Evolutionary conservation across 208 protist genomes (phyloP).

Genomic region (Pavlovales sp.): DNA sequence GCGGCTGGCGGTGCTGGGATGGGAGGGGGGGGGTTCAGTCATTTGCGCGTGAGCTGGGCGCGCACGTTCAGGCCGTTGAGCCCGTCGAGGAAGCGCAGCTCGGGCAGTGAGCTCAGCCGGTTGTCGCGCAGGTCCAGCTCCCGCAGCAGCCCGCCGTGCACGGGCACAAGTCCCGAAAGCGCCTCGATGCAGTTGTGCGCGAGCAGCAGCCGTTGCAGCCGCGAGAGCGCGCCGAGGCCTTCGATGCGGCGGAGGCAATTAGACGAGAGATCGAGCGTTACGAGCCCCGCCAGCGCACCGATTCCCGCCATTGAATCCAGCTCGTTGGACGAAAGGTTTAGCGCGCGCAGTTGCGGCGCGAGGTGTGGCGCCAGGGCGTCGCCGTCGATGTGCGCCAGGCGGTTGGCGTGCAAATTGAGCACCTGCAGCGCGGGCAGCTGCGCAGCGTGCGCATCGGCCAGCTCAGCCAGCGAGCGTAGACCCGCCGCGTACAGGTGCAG

Average conservation of each 20-base stretch:
- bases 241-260: slow-evolving; percentile 11
- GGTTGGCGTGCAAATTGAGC: slow-evolving; percentile 29
- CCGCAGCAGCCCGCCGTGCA: neutral
- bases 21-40: too few species aligned
- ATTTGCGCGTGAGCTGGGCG: too few species aligned
- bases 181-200: slow-evolving; percentile 7
- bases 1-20: too few species aligned
- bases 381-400: neutral
- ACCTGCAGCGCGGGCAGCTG: neutral
- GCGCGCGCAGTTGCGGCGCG: neutral
- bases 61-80: neutral
- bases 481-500: neutral
- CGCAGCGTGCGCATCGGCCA: neutral
- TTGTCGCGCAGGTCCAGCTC: neutral
- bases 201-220: slow-evolving; percentile 7
- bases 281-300: neutral
- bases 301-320: neutral
- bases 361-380: neutral
- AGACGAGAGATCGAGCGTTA: slow-evolving; percentile 23
- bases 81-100: neutral
- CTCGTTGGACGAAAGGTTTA: slow-evolving; percentile 38
- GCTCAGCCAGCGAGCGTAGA: neutral
- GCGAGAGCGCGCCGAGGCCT: neutral
- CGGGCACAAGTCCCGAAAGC: neutral
- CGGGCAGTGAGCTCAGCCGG: neutral